Base-by-base conservation (phyloP, 148 eudicot species). In the Limonium bicolor region DNA sequence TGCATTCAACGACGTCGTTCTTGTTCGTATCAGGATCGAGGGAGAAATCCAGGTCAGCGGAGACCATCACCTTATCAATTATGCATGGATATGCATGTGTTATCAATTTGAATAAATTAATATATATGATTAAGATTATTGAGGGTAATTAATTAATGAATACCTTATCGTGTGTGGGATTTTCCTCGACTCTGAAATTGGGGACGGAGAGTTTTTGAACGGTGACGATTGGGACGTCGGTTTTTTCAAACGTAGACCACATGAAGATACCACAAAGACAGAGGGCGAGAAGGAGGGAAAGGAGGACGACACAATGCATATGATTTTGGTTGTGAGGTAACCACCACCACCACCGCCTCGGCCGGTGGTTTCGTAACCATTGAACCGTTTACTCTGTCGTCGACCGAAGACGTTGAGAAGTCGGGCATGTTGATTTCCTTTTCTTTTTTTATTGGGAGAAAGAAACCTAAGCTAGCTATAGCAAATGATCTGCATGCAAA, bases 21-120 rank as follows among this genome's bases (percentile, higher is more conserved):
- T 55, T 60, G 26, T 51, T 64, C 29, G 61, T 67, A 6, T 36
- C 27, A 0, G 56, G 18, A 28, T 55, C 66, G 2, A 69, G 4
- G 26, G 8, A 20, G 7, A 69, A 51, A 0, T 50, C 60, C 5
- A 69, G 23, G 15, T 69, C 42, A 0, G 66, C 47, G 0, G 66
- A 54, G 28, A 69, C 7, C 1, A 69, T 60, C 25, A 23, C 48
- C 9, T 59, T 16, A n/a, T 7, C 33, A 29, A 29, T 29, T 29
- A 29, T n/a, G 12, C 33, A 12, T 29, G 7, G 33, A 7, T n/a
- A 29, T n/a, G 4, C 12, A 7, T 29, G 7, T 8, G 7, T 29
- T 7, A 29, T 6, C 11, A 29, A 29, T 7, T 29, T 29, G 33
- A 29, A 29, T 36, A 36, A 4, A 36, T 36, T 3, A 5, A 36